Evolutionary conservation across 305 asterid species (phyloP).

Genomic region (Andrographis paniculata): DNA sequence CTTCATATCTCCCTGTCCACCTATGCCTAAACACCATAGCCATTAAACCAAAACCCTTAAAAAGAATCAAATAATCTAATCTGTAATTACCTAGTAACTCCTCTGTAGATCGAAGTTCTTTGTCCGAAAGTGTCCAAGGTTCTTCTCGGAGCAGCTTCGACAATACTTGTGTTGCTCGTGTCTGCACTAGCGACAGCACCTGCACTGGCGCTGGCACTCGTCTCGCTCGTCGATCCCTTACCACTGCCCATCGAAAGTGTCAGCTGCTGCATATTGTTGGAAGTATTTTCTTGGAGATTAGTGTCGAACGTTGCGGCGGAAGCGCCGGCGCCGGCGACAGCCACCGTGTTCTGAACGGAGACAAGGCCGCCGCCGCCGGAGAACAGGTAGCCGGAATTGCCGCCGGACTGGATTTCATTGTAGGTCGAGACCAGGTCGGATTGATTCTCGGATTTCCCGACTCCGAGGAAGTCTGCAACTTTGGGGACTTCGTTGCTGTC

Average conservation of each 20-base stretch:
- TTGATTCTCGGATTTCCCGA: conserved; percentile 37
- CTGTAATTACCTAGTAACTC: conserved; percentile 65
- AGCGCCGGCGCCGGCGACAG: conserved; percentile 9
- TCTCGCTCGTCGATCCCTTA: conserved; percentile 46
- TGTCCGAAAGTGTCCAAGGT: conserved; percentile 83
- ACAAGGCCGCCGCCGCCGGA: conserved; percentile 29
- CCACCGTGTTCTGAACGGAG: conserved; percentile 34
- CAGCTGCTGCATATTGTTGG: conserved; percentile 51
- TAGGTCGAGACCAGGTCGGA: conserved; percentile 44
- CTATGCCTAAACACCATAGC: conserved; percentile 50
- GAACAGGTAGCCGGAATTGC: conserved; percentile 41
- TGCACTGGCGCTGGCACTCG: conserved; percentile 29
- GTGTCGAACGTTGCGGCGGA: conserved; percentile 21
- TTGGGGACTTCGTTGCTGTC: conserved; percentile 52
- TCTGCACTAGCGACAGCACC: conserved; percentile 29
- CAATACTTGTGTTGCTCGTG: conserved; percentile 24
- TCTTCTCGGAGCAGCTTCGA: conserved; percentile 64
- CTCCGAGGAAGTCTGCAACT: conserved; percentile 83
- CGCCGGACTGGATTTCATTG: conserved; percentile 39
- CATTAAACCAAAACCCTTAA: neutral
- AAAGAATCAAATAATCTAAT: neutral
- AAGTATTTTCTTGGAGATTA: conserved; percentile 38
- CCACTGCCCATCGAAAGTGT: conserved; percentile 80
- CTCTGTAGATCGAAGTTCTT: conserved; percentile 89
- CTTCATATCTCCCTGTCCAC: conserved; percentile 95